Evolutionary conservation across 371 early-diverging fungal genomes (phyloP).

Genomic region (Haplosporangium sp.): DNA sequence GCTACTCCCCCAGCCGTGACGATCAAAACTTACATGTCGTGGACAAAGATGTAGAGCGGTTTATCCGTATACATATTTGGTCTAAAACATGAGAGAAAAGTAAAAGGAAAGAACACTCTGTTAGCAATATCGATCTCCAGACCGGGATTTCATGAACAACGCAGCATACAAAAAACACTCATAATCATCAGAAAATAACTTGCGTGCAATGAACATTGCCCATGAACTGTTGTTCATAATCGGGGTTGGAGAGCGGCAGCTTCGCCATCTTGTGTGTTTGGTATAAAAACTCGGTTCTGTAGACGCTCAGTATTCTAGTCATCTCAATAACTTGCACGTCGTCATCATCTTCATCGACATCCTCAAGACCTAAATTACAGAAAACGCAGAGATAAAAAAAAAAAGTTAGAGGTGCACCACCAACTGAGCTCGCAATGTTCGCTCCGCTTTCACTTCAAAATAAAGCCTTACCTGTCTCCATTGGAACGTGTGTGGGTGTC

Average conservation of each 20-base stretch:
- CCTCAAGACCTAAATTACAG: too few relatives aligned
- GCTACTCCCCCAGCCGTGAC: too few relatives aligned
- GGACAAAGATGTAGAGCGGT: constrained; percentile 48
- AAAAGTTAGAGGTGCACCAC: not conserved
- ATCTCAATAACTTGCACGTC: constrained; percentile 20
- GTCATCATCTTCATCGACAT: constrained; percentile 7
- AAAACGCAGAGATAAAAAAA: not conserved
- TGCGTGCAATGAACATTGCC: constrained; percentile 52
- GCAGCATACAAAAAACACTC: too few relatives aligned
- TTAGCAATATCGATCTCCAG: too few relatives aligned
- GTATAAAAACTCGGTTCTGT: constrained; percentile 46
- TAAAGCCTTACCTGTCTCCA: constrained; percentile 9
- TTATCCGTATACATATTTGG: constrained; percentile 29
- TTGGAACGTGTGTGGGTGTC: constrained; percentile 39
- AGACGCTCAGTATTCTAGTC: constrained; percentile 41
- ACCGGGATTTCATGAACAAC: too few relatives aligned
- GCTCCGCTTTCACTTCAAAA: not conserved
- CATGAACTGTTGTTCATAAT: constrained; percentile 25
- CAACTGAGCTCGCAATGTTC: not conserved
- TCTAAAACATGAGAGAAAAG: constrained; percentile 16
- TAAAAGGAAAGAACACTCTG: not conserved
- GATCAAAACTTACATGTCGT: constrained; percentile 35
- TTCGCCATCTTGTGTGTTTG: constrained; percentile 44
- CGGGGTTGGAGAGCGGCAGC: constrained; percentile 34
- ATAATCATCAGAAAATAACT: not conserved